Evolutionary conservation across 1,139 yeast genomes (phyloP), one percentile per base, ranked within the genome.

Genomic region (Pichia sp.): DNA sequence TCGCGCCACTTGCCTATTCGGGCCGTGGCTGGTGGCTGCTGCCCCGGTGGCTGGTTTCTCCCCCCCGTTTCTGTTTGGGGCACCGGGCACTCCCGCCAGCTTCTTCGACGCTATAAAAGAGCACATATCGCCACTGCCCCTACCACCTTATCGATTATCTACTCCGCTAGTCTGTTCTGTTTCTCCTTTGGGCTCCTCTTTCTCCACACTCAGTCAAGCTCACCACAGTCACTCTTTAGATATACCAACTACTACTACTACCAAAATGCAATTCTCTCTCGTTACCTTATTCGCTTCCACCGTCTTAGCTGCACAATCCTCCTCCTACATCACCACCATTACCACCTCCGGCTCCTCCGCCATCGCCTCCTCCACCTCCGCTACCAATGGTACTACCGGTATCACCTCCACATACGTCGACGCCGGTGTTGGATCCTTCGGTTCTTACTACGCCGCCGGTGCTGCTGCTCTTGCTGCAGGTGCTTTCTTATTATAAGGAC

Each of bases 381-480:
- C n/a, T n/a, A n/a, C n/a, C n/a, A n/a, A n/a, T n/a, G n/a, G n/a
- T n/a, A 12, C 18, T 12, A 21, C 47, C 12, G 17, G 45, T 34
- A 20, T 41, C 30, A 15, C 45, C 2, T 32, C 53, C 9, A 41
- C 57, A 27, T 39, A 38, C 28, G 49, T 56, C 17, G 53, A 46
- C 21, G 58, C 49, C 34, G 59, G 50, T 31, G 54, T 48, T 34
- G 54, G 50, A 37, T 47, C 40, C 34, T 36, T 42, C 45, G 60
- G 59, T 49, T 43, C 50, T 28, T 55, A 51, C 52, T 55, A 54
- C 47, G 61, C 58, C 45, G 61, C 60, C 28, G 61, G 60, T 56
- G 61, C 60, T 35, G 60, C 55, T 48, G 59, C 60, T 39, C 39
- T 57, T 27, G 61, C 61, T 45, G 61, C 61, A 36, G 60, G 60